Conservation (phyloP, 1,284 basidiomycete species). For the Pseudozyma sp. region DNA sequence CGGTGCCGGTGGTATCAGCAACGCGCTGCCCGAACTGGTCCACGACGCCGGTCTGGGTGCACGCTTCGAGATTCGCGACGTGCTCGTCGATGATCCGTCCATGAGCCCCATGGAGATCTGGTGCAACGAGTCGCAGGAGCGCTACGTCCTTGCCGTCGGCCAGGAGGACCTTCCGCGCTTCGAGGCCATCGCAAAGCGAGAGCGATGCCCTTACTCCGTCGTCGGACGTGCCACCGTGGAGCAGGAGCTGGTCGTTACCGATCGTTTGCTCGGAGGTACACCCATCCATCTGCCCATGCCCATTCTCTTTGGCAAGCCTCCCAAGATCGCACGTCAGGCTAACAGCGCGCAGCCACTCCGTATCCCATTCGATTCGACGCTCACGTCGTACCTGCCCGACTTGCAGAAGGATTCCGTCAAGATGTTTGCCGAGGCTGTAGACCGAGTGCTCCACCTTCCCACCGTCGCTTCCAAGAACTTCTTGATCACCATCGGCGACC, state of each 20-base stretch:
- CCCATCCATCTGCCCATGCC: constrained; percentile 93
- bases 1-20: constrained; percentile 94
- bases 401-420: constrained; percentile 69
- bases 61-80: constrained; percentile 91
- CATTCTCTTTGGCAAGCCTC: constrained; percentile 94
- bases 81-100: constrained; percentile 87
- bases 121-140: constrained; percentile 99
- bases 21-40: constrained; percentile 95
- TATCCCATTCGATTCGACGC: constrained; percentile 78
- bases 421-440: constrained; percentile 73
- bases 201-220: constrained; percentile 91
- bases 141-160: constrained; percentile 83
- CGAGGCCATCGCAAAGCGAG: constrained; percentile 82
- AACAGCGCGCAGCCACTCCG: constrained; percentile 73
- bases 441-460: constrained; percentile 88
- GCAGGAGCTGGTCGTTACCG: constrained; percentile 84
- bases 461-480: constrained; percentile 95
- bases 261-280: constrained; percentile 81
- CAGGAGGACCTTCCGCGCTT: constrained; percentile 72
- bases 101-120: constrained; percentile 99
- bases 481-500: constrained; percentile 97
- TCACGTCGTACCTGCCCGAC: constrained; percentile 76
- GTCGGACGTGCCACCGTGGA: constrained; percentile 87
- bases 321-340: constrained; percentile 86
- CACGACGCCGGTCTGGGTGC: constrained; percentile 93